phyloP scores from a whole-genome alignment of 495 filamentous ascomycete genomes.

The Sphaerosporella brunnea region DNA sequence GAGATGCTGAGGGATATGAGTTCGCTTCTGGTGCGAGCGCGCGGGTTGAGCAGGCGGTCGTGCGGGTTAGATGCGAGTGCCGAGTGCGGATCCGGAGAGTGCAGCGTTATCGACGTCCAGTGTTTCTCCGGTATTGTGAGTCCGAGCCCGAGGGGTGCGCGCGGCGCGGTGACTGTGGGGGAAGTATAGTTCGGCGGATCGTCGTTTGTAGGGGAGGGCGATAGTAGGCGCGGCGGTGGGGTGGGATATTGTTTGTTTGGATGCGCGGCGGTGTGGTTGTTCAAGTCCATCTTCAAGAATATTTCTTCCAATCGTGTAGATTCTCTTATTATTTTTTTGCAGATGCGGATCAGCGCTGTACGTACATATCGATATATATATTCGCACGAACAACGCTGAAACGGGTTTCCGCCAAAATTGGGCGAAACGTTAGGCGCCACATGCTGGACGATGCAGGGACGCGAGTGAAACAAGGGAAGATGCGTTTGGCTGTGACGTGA shows the following conservation, averaged over 20 bases:
- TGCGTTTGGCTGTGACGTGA: no score
- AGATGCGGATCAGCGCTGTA: no score
- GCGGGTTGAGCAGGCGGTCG: background rate
- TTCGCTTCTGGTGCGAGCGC: slow-evolving; percentile 11
- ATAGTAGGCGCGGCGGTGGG: background rate
- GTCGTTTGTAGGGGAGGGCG: background rate
- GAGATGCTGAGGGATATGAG: slow-evolving; percentile 13
- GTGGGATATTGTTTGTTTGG: slow-evolving; percentile 4
- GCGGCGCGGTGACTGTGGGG: background rate
- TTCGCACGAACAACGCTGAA: no score
- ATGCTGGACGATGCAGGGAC: no score
- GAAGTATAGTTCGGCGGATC: background rate
- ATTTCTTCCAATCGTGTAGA: no score
- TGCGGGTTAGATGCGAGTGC: background rate
- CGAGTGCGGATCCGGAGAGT: background rate
- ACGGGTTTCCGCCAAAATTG: no score
- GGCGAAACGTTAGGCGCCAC: no score
- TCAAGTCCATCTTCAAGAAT: no score
- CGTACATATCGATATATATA: no score
- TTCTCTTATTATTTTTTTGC: no score
- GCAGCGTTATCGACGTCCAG: background rate
- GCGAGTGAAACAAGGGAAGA: no score
- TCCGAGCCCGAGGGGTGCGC: background rate
- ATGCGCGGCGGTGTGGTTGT: background rate
- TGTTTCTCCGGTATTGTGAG: background rate